Base-by-base conservation (phyloP, 306 rosid species). In the Castanospermum australe region DNA sequence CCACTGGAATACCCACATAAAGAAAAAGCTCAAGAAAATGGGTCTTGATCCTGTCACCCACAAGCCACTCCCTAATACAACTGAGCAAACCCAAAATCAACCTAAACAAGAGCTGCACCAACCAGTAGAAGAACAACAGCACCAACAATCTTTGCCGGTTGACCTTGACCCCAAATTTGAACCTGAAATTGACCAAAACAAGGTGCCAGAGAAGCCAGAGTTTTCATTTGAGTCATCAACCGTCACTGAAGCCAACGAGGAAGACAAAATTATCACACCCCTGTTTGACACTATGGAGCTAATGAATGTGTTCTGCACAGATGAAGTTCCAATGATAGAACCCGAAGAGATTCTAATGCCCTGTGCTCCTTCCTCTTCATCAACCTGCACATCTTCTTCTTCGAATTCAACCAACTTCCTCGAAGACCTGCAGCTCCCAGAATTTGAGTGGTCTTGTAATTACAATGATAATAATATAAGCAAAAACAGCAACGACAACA, bases 1-100 rank as follows among this genome's bases (percentile, higher is more conserved):
- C 60, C 98, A 93, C 18, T 93, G 98, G 98, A 93, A 93, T 39
- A 93, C 98, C 32, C 98, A 93, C 87, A 93, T 93, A 57, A 93
- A 93, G 82, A 93, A 93, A 78, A 93, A 93, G 66, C 88, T 93
- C 11, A 91, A 86, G 42, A 91, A 87, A 83, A 89, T 93, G 93
- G 98, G 97, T 6, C 82, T 93, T 81, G 98, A 93, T 80, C 98
- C 98, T 22, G 45, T 84, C 42, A 89, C 93, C 25, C 98, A 93
- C 85, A 85, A 88, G 41, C 88, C 90, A 54, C 88, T 84, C n/a
- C 51, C 86, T 25, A 74, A 35, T 35, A 63, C 39, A 51, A 80
- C 12, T 44, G 89, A 84, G 1, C 85, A 86, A 63, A 67, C 22
- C 15, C 83, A 87, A 76, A 18, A 84, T 61, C 82, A 73, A 79